Evolutionary conservation across 192 early-diverging fungal species (phyloP), one percentile per base, ranked within the genome.

Genomic region (Rhizophagus prolifer): DNA sequence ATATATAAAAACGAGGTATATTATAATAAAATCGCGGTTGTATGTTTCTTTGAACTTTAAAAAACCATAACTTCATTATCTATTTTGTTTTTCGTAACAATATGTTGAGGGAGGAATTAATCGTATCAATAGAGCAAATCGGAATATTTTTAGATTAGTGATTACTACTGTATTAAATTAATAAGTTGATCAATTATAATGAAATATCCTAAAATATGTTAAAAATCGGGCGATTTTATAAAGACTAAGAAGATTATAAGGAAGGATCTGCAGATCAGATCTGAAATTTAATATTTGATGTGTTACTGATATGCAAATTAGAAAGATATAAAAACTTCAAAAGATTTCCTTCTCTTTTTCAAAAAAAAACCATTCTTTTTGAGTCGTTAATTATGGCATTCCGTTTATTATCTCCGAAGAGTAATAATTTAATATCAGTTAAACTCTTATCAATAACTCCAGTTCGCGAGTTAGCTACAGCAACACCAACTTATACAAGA

Each of bases 391-490:
- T 21, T 2, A 54, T 54, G 50, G 50, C 50, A 54, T 54, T 54
- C 50, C 50, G 50, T 21, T 54, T 54, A 54, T 54, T 54, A 16
- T 21, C 50, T 7, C 16, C 50, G 12, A 54, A 54, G 50, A 54
- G 5, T n/a, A 16, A 54, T 54, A 54, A 54, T 2, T 12, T 21
- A 26, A 30, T 25, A n/a, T 63, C 60, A 1, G 13, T 8, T 34
- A 66, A 50, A 34, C 13, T 3, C 36, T 58, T 26, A 21, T 72
- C 71, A n/a, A 10, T 34, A 10, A 72, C 58, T 21, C 12, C 14
- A 23, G 71, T 72, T 31, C 54, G 73, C 16, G 19, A 38, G 50
- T 47, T 75, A 47, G 73, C 41, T 34, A 66, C 64, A 3, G 64
- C 12, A 21, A 19, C 41, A 26, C 36, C 47, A 13, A 65, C 23